These are phyloP conservation scores for Nannizziopsis arthrosporioides DNA, from an alignment of 2,329 filamentous ascomycete genomes.

Conservation along the genomic window DNA sequence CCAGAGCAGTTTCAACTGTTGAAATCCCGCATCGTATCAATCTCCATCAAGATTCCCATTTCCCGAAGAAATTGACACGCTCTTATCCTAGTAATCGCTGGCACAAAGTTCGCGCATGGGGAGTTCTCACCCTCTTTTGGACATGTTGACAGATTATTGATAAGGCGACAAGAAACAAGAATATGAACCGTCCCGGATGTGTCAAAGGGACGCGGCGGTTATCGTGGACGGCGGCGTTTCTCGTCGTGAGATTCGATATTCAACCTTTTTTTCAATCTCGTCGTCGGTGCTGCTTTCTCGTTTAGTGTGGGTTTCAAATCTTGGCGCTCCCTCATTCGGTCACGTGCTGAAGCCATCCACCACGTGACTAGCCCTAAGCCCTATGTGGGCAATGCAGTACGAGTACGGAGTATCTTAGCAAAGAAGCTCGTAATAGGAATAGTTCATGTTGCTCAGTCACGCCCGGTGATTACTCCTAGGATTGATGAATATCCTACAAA, in stretches of 20 bases:
- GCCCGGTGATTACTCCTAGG: no score
- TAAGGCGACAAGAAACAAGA: constrained; percentile 24
- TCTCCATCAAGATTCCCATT: neutral
- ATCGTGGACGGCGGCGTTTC: constrained; percentile 21
- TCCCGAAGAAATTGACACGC: neutral
- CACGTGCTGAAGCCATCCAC: neutral
- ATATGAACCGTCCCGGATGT: neutral
- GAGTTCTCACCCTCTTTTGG: constrained; percentile 39
- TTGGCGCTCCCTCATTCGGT: constrained; percentile 28
- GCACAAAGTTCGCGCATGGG: constrained; percentile 5
- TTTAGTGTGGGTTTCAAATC: constrained; percentile 36
- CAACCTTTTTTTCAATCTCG: constrained; percentile 21
- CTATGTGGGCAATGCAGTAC: no score
- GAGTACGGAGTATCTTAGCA: no score
- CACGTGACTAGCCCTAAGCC: constrained; percentile 28
- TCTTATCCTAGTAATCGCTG: neutral
- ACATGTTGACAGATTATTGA: constrained; percentile 38
- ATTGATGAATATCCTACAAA: no score
- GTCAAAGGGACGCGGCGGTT: constrained; percentile 4
- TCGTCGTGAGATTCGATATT: constrained; percentile 17
- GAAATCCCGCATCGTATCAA: neutral
- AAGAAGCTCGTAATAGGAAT: no score
- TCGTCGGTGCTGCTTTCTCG: constrained; percentile 23
- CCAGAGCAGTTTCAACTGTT: neutral
- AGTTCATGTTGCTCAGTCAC: neutral